Evolutionary conservation across 2,329 filamentous ascomycete species (phyloP).

Genomic region (Gnomoniopsis sp.): DNA sequence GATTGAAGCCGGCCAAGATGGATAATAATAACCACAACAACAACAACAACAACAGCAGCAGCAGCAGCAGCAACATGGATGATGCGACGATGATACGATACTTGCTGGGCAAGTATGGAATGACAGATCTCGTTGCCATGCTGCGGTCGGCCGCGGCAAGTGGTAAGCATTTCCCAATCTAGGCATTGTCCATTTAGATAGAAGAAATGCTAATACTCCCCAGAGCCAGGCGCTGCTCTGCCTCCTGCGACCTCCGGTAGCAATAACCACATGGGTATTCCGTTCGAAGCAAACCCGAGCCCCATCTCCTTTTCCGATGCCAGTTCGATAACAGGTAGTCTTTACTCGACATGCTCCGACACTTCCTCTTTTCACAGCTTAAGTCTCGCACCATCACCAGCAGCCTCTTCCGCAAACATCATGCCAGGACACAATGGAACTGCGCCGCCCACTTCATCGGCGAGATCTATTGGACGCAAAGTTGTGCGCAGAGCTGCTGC

Average conservation of each 20-base stretch:
- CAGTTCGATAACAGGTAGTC: constrained; percentile 35
- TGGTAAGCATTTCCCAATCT: constrained; percentile 12
- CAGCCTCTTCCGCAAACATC: constrained; percentile 23
- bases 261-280: constrained; percentile 14
- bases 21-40: constrained; percentile 9
- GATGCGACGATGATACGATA: constrained; percentile 18
- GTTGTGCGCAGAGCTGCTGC: constrained; percentile 17
- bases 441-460: constrained; percentile 12
- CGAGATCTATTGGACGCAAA: constrained; percentile 16
- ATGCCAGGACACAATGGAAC: constrained; percentile 15
- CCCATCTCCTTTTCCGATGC: constrained; percentile 34
- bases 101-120: constrained; percentile 18
- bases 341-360: constrained; percentile 32
- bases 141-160: constrained; percentile 17
- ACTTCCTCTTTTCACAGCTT: constrained; percentile 19
- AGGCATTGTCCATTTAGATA: background rate
- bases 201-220: constrained; percentile 1
- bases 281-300: constrained; percentile 18
- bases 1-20: constrained; percentile 14
- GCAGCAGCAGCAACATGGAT: constrained; percentile 15
- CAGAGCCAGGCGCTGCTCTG: constrained; percentile 15
- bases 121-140: constrained; percentile 18
- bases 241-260: constrained; percentile 16
- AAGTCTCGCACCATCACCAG: constrained; percentile 16
- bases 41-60: constrained; percentile 9